phyloP scores from a whole-genome alignment of 768 basidiomycete species.

The Tephrocybe rancida region DNA sequence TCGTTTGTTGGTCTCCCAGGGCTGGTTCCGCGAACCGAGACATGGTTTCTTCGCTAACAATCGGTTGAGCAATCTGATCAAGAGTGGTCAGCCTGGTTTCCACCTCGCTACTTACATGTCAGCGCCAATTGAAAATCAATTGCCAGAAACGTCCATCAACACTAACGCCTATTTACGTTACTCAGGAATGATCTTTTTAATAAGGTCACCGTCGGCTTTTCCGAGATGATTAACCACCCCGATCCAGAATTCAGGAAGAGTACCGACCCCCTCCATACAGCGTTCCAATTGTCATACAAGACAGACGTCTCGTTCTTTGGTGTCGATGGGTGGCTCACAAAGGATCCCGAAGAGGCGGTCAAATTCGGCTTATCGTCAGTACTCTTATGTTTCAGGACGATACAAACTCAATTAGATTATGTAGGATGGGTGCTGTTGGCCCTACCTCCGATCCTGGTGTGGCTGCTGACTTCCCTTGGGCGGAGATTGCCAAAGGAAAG shows the following conservation, averaged over 20 bases:
- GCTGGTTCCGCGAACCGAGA: constrained; percentile 38
- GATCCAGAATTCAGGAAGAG: constrained; percentile 35
- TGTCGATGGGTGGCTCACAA: constrained; percentile 36
- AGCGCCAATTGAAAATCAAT: background rate
- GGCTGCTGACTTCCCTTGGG: constrained; percentile 41
- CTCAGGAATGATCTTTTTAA: constrained; percentile 36
- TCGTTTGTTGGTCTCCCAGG: constrained; percentile 36
- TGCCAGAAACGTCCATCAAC: background rate
- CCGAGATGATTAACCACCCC: constrained; percentile 36
- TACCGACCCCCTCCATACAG: constrained; percentile 35
- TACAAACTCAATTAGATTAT: background rate
- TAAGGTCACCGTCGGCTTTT: constrained; percentile 32
- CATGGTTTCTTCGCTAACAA: constrained; percentile 40
- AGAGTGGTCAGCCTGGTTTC: constrained; percentile 34
- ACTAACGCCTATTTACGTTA: background rate
- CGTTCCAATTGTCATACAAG: constrained; percentile 39
- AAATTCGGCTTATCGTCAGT: constrained; percentile 37
- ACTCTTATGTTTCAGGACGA: background rate
- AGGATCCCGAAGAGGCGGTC: constrained; percentile 36
- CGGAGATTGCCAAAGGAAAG: constrained; percentile 31
- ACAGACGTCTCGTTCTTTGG: constrained; percentile 38
- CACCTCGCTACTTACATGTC: constrained; percentile 40
- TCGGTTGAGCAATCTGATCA: constrained; percentile 36
- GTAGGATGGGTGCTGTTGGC: constrained; percentile 39
- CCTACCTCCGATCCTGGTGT: constrained; percentile 40